Evolutionary conservation across 179 eudicot genomes (phyloP).

Genomic region (Kewa caespitosa): DNA sequence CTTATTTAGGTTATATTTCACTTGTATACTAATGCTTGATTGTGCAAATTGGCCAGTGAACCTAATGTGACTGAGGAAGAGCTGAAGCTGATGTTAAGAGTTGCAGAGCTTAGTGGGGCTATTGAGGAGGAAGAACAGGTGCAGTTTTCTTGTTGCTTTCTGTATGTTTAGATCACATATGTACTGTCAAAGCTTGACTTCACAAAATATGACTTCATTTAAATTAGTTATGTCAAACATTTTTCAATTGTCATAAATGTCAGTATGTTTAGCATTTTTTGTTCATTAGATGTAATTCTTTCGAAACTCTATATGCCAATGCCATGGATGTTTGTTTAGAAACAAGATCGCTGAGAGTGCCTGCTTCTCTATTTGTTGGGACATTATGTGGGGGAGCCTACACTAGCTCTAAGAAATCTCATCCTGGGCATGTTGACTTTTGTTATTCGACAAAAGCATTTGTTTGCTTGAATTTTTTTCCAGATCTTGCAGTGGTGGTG

Average conservation of each 20-base stretch:
- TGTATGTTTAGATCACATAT: too few species aligned
- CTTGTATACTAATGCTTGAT: background rate
- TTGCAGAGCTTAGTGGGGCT: slow-evolving; percentile 70
- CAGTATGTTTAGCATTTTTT: too few species aligned
- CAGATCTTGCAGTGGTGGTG: background rate
- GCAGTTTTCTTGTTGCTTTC: background rate
- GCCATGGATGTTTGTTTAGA: too few species aligned
- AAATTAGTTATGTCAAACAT: too few species aligned
- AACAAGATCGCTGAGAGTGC: too few species aligned
- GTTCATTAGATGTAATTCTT: too few species aligned
- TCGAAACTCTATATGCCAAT: too few species aligned
- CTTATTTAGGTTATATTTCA: background rate
- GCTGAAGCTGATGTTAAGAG: slow-evolving; percentile 67
- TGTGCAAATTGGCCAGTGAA: slow-evolving; percentile 38
- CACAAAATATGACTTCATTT: too few species aligned
- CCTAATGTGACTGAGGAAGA: slow-evolving; percentile 75
- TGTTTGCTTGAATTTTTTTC: background rate
- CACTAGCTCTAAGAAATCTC: background rate
- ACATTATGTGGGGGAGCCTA: background rate
- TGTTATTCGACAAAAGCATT: background rate
- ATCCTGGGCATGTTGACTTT: background rate
- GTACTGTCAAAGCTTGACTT: too few species aligned
- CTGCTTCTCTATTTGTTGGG: too few species aligned
- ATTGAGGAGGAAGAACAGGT: slow-evolving; percentile 82
- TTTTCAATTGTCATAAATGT: too few species aligned